Conservation (phyloP, 1,139 yeast genomes). For the Blastobotrys raffinosifermentans region DNA sequence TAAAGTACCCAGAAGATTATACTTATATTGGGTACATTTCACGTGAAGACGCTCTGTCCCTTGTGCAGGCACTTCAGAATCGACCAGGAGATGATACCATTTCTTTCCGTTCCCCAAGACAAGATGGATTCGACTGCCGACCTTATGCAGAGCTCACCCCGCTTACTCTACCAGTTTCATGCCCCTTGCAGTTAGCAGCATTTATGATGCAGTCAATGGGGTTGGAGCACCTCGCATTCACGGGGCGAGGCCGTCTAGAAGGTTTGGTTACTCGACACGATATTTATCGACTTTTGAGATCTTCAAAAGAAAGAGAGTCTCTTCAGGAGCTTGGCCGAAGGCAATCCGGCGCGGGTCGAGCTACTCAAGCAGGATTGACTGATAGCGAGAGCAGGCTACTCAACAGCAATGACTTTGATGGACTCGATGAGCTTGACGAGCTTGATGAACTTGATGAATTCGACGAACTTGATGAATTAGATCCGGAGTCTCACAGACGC, state of each 20-base stretch:
- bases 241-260: conserved; percentile 38
- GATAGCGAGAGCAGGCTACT: too few relatives aligned
- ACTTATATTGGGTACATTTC: conserved; percentile 40
- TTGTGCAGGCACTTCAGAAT: conserved; percentile 12
- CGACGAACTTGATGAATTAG: too few relatives aligned
- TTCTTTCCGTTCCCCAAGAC: conserved; percentile 17
- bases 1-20: conserved; percentile 27
- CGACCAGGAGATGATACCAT: conserved; percentile 9
- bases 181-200: conserved; percentile 40
- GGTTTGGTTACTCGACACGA: conserved; percentile 72
- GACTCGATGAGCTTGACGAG: too few relatives aligned
- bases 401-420: too few relatives aligned
- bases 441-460: too few relatives aligned
- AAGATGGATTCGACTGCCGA: conserved; percentile 18
- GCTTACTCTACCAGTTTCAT: conserved; percentile 25
- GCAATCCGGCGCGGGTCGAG: too few relatives aligned
- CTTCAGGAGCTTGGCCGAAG: too few relatives aligned
- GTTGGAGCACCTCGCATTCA: conserved; percentile 45
- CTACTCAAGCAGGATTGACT: too few relatives aligned
- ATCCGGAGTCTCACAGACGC: too few relatives aligned
- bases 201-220: conserved; percentile 51
- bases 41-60: conserved; percentile 33
- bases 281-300: conserved; percentile 43
- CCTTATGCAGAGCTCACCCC: conserved; percentile 29
- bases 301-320: conserved; percentile 6